A percentile compares a stretch with the other conserved stretches of the same genome.
phyloP scores from a whole-genome alignment of 805 yeast species.

The Kodamaea hsintzibuensis region DNA sequence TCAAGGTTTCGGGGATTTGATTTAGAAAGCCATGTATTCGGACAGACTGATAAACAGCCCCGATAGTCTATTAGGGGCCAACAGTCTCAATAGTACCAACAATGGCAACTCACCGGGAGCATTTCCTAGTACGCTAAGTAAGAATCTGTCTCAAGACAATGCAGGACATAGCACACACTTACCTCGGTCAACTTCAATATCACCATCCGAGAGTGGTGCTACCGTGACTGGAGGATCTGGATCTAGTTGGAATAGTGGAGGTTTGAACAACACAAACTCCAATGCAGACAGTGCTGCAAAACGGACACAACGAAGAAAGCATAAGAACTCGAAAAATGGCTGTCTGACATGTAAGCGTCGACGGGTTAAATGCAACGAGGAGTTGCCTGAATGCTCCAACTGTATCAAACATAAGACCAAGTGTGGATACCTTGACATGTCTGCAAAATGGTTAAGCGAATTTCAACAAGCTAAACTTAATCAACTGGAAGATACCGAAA shows the following conservation, averaged over 20 bases:
- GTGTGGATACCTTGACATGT: slow-evolving; percentile 40
- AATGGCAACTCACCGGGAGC: not conserved
- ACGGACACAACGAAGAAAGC: slow-evolving; percentile 20
- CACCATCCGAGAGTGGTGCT: not conserved
- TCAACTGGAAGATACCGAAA: slow-evolving; percentile 5
- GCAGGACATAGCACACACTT: not conserved
- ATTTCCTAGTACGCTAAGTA: not conserved
- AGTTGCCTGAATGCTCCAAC: slow-evolving; percentile 39
- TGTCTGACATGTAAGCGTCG: slow-evolving; percentile 52
- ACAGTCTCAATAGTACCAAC: not conserved
- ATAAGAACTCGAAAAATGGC: slow-evolving; percentile 38
- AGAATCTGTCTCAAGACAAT: not conserved
- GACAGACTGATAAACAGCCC: slow-evolving; percentile 5
- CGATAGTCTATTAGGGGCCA: not conserved
- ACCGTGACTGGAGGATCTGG: not conserved
- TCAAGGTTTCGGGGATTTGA: not conserved
- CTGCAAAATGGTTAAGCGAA: slow-evolving; percentile 32
- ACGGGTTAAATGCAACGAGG: slow-evolving; percentile 49
- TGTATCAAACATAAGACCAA: slow-evolving; percentile 41
- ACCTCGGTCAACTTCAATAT: not conserved
- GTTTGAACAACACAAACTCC: not conserved
- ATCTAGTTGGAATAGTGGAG: not conserved
- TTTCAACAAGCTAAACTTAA: slow-evolving; percentile 20
- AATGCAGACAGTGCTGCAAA: slow-evolving; percentile 3
- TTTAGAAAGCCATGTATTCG: not conserved